phyloP scores from a whole-genome alignment of 2,329 filamentous ascomycete genomes.

The Aspergillus vadensis region DNA sequence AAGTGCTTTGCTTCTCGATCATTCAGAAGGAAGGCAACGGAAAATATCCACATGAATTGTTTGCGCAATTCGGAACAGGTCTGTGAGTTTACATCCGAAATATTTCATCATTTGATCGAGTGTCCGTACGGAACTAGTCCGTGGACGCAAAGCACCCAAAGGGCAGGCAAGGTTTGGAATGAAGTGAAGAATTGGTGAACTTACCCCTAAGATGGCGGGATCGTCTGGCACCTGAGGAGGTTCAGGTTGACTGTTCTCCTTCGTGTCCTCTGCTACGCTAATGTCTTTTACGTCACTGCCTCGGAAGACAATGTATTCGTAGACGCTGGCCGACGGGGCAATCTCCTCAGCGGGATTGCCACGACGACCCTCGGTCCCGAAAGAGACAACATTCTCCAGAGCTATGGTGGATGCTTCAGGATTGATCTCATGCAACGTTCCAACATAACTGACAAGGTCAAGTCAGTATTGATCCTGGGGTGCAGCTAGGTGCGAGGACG shows the following conservation, averaged over 20 bases:
- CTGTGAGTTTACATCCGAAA: conserved; percentile 92
- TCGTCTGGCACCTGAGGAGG: conserved; percentile 84
- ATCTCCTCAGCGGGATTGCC: conserved; percentile 79
- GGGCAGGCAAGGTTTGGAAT: neutral
- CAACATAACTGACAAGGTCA: conserved; percentile 72
- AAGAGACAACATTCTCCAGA: conserved; percentile 92
- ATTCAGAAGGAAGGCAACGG: conserved; percentile 99
- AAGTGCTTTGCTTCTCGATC: conserved; percentile 37
- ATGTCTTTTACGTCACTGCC: conserved; percentile 98
- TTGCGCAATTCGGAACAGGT: conserved; percentile 84
- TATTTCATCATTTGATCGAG: conserved; percentile 69
- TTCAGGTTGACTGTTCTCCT: conserved; percentile 70
- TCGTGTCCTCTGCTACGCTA: conserved; percentile 81
- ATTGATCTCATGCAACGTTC: conserved; percentile 96
- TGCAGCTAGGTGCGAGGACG: conserved; percentile 17
- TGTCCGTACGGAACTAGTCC: conserved; percentile 1
- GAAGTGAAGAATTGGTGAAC: conserved; percentile 48
- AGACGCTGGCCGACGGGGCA: conserved; percentile 79
- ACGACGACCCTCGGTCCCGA: conserved; percentile 88
- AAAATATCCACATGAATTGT: conserved; percentile 87
- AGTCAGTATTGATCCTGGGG: conserved; percentile 35
- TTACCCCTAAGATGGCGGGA: conserved; percentile 94
- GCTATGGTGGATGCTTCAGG: conserved; percentile 96
- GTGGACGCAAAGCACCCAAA: conserved; percentile 13
- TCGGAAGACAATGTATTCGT: conserved; percentile 98